Base-by-base conservation (phyloP, 179 eudicot species). In the Silene coronaria region DNA sequence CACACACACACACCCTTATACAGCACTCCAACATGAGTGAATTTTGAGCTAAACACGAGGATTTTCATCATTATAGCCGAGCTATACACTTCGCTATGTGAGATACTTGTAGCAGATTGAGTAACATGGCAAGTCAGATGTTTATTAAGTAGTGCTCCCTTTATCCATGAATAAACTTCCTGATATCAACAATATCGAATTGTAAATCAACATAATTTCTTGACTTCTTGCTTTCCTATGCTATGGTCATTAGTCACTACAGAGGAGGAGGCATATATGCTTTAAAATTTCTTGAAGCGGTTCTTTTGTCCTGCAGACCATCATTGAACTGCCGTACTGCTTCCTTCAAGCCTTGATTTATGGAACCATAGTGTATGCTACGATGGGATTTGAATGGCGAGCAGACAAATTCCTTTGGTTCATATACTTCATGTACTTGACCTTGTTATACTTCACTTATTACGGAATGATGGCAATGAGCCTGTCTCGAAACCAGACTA, bases 381-480 rank as follows among this genome's bases (percentile, higher is more conserved):
- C 88, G 89, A 88, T 88, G 26, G 93, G 89, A 65, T 89, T 87
- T 48, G 85, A 85, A 16, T 89, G 91, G 93, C 85, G 89, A 6
- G 80, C 30, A 38, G 80, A 64, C 59, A 87, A 89, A 82, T 85
- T 87, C 93, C 74, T 84, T 6, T 87, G 88, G 93, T 85, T 76
- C 75, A 24, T 85, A n/a, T 86, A 77, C 81, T 80, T 89, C 87
- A 82, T 89, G 87, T 85, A 82, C 67, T 86, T 86, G 82, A 86
- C 93, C 73, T 81, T 87, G 42, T 62, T 84, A 19, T 89, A 89
- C 87, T 88, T 80, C 88, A 88, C 93, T n/a, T 85, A 75, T 72
- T 89, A 85, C 34, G 93, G 93, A 51, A 89, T 89, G 91, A 86
- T 89, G 91, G 71, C 85, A 5, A 87, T 88, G 11, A 87, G 89